Evolutionary conservation across 1,139 yeast genomes (phyloP).

Genomic region (Pichia cactophila): DNA sequence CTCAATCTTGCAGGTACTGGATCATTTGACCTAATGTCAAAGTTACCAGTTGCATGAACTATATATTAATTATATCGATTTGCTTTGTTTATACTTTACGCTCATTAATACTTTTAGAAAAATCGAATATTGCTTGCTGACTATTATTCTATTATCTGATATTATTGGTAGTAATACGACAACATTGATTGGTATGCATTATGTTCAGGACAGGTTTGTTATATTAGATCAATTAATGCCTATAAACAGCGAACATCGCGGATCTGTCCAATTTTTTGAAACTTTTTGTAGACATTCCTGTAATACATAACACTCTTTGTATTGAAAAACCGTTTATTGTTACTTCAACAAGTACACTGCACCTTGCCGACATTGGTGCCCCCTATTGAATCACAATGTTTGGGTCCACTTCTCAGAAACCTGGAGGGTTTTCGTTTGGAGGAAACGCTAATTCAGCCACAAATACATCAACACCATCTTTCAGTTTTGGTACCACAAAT

Average conservation of each 20-base stretch:
- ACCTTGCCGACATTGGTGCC: background rate
- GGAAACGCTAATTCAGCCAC: background rate
- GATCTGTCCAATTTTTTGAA: background rate
- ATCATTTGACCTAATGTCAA: conserved; percentile 78
- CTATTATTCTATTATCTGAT: too few species aligned
- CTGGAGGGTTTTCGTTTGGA: conserved; percentile 15
- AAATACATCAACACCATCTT: conserved; percentile 4
- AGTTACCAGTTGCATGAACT: conserved; percentile 36
- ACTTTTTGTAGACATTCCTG: background rate
- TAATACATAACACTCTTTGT: too few species aligned
- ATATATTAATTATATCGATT: background rate
- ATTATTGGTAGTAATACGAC: too few species aligned
- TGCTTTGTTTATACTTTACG: background rate
- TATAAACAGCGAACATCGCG: too few species aligned
- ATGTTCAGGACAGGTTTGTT: too few species aligned
- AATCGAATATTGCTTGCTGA: too few species aligned
- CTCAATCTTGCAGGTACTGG: conserved; percentile 94
- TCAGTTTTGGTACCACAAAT: conserved; percentile 7
- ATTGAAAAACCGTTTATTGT: too few species aligned
- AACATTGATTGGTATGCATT: too few species aligned
- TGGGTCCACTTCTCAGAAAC: conserved; percentile 13
- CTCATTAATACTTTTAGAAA: too few species aligned
- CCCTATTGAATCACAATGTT: conserved; percentile 7
- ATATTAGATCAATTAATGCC: too few species aligned
- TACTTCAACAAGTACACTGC: too few species aligned